Conservation (phyloP, 805 yeast species). For the Torulaspora franciscae region DNA sequence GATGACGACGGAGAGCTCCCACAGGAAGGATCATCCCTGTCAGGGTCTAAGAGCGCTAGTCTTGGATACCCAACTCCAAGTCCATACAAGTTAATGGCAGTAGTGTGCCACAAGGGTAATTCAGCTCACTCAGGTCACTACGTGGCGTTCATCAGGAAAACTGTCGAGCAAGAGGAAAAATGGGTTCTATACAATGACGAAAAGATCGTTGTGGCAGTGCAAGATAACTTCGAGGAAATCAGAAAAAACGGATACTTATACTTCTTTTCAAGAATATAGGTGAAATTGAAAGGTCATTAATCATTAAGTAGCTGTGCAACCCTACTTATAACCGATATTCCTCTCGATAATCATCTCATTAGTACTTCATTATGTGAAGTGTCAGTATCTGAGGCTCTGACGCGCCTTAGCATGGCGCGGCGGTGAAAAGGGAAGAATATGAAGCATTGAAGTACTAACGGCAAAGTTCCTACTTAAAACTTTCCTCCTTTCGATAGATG, state of each 20-base stretch:
- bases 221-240: conserved; percentile 42
- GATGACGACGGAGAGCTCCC: conserved; percentile 65
- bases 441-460: background rate
- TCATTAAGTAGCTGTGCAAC: too few relatives aligned
- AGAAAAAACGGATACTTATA: conserved; percentile 47
- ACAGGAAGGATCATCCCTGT: conserved; percentile 14
- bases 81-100: conserved; percentile 46
- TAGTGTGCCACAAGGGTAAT: conserved; percentile 83
- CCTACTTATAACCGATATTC: too few relatives aligned
- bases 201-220: conserved; percentile 62
- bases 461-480: too few relatives aligned
- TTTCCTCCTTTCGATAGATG: background rate
- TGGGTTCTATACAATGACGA: conserved; percentile 91
- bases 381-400: conserved; percentile 2
- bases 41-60: background rate
- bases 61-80: conserved; percentile 17
- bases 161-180: conserved; percentile 35
- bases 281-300: too few relatives aligned
- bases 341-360: background rate
- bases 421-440: background rate
- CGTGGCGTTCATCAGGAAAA: conserved; percentile 63
- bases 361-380: background rate
- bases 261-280: conserved; percentile 23
- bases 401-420: conserved; percentile 2
- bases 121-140: conserved; percentile 92